phyloP scores from a whole-genome alignment of 2,329 filamentous ascomycete species.

The Lanzia echinophila region DNA sequence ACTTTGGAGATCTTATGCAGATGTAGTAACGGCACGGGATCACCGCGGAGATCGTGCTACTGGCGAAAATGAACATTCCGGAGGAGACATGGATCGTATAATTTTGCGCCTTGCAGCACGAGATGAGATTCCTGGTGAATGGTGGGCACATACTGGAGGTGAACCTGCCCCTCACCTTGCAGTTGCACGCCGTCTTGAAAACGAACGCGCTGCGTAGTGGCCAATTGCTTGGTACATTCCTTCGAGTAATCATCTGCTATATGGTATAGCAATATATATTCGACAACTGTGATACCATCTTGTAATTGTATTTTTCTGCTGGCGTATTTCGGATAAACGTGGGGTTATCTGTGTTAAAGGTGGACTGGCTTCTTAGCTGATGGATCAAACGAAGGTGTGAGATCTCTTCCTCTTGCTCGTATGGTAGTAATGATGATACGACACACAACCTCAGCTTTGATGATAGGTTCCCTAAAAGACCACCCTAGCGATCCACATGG shows the following conservation, averaged over 20 bases:
- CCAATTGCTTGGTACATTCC: neutral
- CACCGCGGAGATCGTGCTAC: slow-evolving; percentile 30
- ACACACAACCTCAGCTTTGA: neutral
- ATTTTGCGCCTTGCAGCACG: slow-evolving; percentile 62
- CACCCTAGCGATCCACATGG: neutral
- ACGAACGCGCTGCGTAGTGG: slow-evolving; percentile 29
- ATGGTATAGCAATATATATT: neutral
- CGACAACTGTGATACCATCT: slow-evolving; percentile 17
- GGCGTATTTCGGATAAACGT: neutral
- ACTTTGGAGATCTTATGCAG: slow-evolving; percentile 23
- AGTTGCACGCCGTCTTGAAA: slow-evolving; percentile 51
- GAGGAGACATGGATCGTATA: slow-evolving; percentile 58
- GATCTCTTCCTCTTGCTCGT: neutral
- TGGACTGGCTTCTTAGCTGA: neutral
- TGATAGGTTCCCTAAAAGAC: neutral
- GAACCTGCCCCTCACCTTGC: no score
- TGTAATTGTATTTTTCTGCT: slow-evolving; percentile 14
- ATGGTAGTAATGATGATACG: neutral
- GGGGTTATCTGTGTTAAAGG: neutral
- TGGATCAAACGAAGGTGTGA: no score
- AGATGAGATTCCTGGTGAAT: slow-evolving; percentile 74
- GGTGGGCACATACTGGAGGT: slow-evolving; percentile 55
- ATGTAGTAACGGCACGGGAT: slow-evolving; percentile 26
- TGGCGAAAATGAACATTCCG: slow-evolving; percentile 23
- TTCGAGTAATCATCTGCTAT: neutral